Base-by-base conservation (phyloP, 2,329 filamentous ascomycete species). In the Colletotrichum magnum region DNA sequence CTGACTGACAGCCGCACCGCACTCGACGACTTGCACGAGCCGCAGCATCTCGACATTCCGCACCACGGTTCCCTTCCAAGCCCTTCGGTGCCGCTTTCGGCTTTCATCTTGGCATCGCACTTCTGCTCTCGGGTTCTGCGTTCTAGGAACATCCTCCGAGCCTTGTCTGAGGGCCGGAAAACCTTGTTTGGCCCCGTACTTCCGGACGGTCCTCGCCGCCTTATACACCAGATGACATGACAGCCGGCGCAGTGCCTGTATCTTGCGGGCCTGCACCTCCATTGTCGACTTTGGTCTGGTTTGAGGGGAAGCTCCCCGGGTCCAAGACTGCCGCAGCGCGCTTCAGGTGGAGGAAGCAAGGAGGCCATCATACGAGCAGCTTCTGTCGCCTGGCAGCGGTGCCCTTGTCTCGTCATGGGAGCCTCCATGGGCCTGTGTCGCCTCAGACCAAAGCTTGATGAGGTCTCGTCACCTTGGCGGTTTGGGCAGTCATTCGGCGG, bases 141-240 rank as follows among this genome's bases (percentile, higher is more conserved):
- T 47, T 26, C 66, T 56, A 54, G 61, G 61, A 59, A 59, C 61
- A 69, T 66, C 54, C 54, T 51, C 26, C 41, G 18, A 15, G 4
- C 12, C 13, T 45, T 24, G 43, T 45, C 50, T 48, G 41, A 58
- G 43, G 54, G 24, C 48, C 66, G 54, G 41, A 50, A 59, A 67
- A 52, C 50, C 52, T 67, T 60, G 24, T 56, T 43, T 4, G 39
- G 18, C n/a, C 24, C 26, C 41, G 32, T 50, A 32, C 59, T 56
- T 41, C 61, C 66, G 61, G 66, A 60, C 62, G 32, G 32, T 36
- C 32, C 32, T 36, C 32, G 32, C 32, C 53, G 61, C 53, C 54
- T 43, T 39, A 52, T 43, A 60, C 56, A 60, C 61, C 50, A 39
- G 56, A 60, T 69, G 66, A 69, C 54, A 60, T 69, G 66, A 69